Base-by-base conservation (phyloP, 2,329 filamentous ascomycete species). In the Neonectria ditissima region DNA sequence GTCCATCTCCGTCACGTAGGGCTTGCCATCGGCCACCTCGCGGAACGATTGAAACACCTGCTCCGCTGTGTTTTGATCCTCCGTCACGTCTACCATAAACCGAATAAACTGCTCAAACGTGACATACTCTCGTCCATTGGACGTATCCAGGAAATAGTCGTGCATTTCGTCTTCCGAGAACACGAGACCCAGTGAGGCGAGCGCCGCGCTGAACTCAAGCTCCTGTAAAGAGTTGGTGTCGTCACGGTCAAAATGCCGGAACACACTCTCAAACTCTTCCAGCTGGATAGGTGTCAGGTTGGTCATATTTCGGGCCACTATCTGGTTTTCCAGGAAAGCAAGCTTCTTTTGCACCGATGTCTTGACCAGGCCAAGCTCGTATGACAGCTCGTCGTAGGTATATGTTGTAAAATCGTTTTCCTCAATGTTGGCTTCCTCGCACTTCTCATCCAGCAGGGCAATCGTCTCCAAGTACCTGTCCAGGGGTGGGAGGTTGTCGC, bases 371-470 rank as follows among this genome's bases (percentile, higher is more conserved):
- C 93, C 90, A 62, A 98, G 86, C 80, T 99, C 96, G 80, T 99
- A 99, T 64, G 90, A 89, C 44, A 99, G 86, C 80, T 99, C 96
- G 76, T 99, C 96, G 78, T 98, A 96, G 10, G 95, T 97, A 80
- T 98, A 98, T 9, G 95, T 98, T n/a, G 96, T 99, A 79, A 96
- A 98, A 82, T 99, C 96, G 79, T 99, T 99, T 75, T 99, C 96
- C 79, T 99, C 96, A 68, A 99, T 97, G 77, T 99, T 98, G 66
- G 96, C 96, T 82, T 98, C 95, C 64, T 91, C 87, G 77, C 96
- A 99, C 80, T 97, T 93, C 67, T 89, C 88, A 75, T 97, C 94
- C 51, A 98, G 87, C 11, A 88, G 89, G 14, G 89, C 92, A 75
- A 99, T 97, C 67, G 93, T 92, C 67, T 93, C 90, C 43, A 99